phyloP scores from a whole-genome alignment of 1,139 yeast genomes.

The Suhomyces chickasaworum region DNA sequence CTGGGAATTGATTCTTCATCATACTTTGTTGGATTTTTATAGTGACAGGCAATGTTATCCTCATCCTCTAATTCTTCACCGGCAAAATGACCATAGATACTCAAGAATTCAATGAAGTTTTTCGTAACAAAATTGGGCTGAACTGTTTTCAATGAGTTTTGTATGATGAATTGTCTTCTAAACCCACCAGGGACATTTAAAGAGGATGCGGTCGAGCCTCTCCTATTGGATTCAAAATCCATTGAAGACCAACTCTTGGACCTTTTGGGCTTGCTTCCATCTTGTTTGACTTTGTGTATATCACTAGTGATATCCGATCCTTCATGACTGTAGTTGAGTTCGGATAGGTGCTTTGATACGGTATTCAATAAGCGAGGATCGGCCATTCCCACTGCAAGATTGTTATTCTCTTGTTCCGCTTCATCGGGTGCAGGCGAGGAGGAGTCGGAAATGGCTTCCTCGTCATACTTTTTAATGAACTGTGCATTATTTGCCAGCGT shows the following conservation, averaged over 20 bases:
- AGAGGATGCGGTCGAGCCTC: slow-evolving; percentile 66
- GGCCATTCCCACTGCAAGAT: slow-evolving; percentile 27
- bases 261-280: slow-evolving; percentile 18
- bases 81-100: slow-evolving; percentile 80
- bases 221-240: slow-evolving; percentile 32
- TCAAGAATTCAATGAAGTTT: slow-evolving; percentile 72
- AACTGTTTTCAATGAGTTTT: slow-evolving; percentile 29
- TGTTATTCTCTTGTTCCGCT: slow-evolving; percentile 10
- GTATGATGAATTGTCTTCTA: slow-evolving; percentile 62
- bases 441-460: slow-evolving; percentile 13
- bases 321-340: slow-evolving; percentile 16
- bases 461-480: slow-evolving; percentile 12
- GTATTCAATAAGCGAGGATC: slow-evolving; percentile 29
- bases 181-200: slow-evolving; percentile 81
- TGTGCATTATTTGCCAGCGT: slow-evolving; percentile 9
- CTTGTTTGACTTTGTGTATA: slow-evolving; percentile 20
- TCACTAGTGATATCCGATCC: slow-evolving; percentile 30
- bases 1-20: slow-evolving; percentile 53
- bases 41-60: slow-evolving; percentile 58
- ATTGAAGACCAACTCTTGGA: slow-evolving; percentile 31
- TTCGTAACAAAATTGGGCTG: slow-evolving; percentile 56
- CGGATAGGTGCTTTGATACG: slow-evolving; percentile 35
- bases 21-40: slow-evolving; percentile 28
- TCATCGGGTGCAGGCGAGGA: slow-evolving; percentile 12
- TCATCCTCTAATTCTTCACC: slow-evolving; percentile 80